Percentiles rank a stretch among this genome's conserved stretches.
Conservation (phyloP, 345 rosid species). For the Anastatica hierochuntica region DNA sequence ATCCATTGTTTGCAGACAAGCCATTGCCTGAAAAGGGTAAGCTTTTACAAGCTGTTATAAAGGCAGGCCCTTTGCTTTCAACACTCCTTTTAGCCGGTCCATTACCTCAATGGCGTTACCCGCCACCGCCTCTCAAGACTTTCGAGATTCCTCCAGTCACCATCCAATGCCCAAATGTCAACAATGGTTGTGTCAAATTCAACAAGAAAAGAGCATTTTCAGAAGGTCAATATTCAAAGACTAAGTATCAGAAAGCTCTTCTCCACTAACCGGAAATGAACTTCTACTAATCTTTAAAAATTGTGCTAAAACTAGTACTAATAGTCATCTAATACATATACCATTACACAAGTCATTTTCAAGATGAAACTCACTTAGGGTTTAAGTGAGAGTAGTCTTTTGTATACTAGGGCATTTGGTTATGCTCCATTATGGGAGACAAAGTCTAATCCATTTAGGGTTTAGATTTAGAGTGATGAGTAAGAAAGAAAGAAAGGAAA, state of each 20-base stretch:
- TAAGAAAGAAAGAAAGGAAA: neutral
- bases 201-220: slow-evolving; percentile 54
- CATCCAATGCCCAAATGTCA: slow-evolving; percentile 39
- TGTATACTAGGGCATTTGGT: slow-evolving; percentile 31
- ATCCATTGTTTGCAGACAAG: slow-evolving; percentile 37
- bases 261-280: neutral
- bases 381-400: slow-evolving; percentile 28
- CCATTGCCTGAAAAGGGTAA: slow-evolving; percentile 94
- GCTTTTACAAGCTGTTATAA: slow-evolving; percentile 90
- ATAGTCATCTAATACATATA: slow-evolving; percentile 20
- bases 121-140: slow-evolving; percentile 87
- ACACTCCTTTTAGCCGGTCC: slow-evolving; percentile 93
- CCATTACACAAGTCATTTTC: slow-evolving; percentile 10
- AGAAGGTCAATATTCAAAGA: slow-evolving; percentile 47
- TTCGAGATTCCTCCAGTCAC: slow-evolving; percentile 92
- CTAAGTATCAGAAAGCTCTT: slow-evolving; percentile 38
- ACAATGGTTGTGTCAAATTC: slow-evolving; percentile 38
- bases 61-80: slow-evolving; percentile 92
- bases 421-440: slow-evolving; percentile 4
- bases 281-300: slow-evolving; percentile 9
- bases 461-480: slow-evolving; percentile 17
- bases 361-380: slow-evolving; percentile 1
- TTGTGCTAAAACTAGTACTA: slow-evolving; percentile 11
- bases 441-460: slow-evolving; percentile 15
- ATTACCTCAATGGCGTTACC: slow-evolving; percentile 93